Evolutionary conservation across 2,329 filamentous ascomycete genomes (phyloP), one percentile per base, ranked within the genome.

Genomic region (Aspergillus viridinutans): DNA sequence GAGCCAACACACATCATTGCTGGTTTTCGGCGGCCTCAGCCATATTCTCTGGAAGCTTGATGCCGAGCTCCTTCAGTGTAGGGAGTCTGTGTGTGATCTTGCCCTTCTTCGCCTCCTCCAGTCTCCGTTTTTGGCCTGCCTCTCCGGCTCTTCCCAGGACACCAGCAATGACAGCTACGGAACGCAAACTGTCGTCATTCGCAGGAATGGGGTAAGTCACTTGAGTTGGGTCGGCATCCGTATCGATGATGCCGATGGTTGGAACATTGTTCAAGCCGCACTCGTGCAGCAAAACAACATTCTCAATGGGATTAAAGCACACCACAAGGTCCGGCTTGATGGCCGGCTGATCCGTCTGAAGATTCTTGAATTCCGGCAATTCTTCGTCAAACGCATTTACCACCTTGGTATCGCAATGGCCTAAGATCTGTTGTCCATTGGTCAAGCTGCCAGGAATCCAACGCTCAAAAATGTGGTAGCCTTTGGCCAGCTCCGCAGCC

Each of bases 151-250:
- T 84, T 43, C 92, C 93, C 40, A 99, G 81, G 1, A 94, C 87
- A 53, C 92, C 92, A 3, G 87, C 89, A 65, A 99, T 90, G 59
- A 97, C 82, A 65, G 88, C 85, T 51, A 92, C 83, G 62, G 88
- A 87, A 59, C 94, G 88, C 64, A 96, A 76, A 84, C 92, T 96
- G 81, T 99, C 94, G 71, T 99, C 94, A 73, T 99, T 99, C 52
- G 91, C 91, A 1, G 94, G 94, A 65, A 99, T 97, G 14, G 90
- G 90, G 72, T 99, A 99, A 3, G 94, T 97, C 52, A 97, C 92
- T 85, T 90, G 93, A 0, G 90, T 90, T 0, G 94, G 90, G 74
- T 97, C 90, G 2, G 87, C 88, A 74, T 99, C 90, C 1, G 94
- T 97, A 74, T 99, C 94, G 64, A 97, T 89, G 57, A 99, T 82